Evolutionary conservation across 2,329 filamentous ascomycete species (phyloP).

Genomic region (Microdochium nivale): DNA sequence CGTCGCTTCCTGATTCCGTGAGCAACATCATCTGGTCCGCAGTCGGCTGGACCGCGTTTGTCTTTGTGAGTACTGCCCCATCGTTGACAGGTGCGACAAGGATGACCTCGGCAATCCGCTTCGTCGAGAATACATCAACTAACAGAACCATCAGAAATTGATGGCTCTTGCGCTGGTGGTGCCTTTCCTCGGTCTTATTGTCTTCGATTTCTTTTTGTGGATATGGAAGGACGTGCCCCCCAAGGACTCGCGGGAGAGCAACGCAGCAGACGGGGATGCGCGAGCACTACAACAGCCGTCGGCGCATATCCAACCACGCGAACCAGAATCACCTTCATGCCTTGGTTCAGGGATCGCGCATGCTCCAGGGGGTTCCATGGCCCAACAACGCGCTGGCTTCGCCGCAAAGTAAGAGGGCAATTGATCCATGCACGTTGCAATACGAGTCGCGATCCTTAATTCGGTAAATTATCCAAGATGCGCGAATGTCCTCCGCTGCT

Average conservation of each 20-base stretch:
- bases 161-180: conserved; percentile 33
- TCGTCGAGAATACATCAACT: not conserved
- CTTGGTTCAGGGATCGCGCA: too few species aligned
- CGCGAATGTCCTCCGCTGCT: too few species aligned
- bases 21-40: conserved; percentile 12
- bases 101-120: conserved; percentile 3
- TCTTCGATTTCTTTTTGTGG: conserved; percentile 45
- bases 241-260: not conserved
- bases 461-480: too few species aligned
- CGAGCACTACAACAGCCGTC: not conserved
- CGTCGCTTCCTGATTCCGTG: not conserved
- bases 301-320: not conserved
- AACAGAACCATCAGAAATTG: conserved; percentile 14
- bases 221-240: conserved; percentile 25
- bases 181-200: conserved; percentile 37
- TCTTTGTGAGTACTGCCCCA: conserved; percentile 16
- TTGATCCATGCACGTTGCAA: too few species aligned
- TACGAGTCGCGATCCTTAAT: conserved; percentile 13
- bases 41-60: conserved; percentile 21
- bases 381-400: conserved; percentile 2
- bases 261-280: not conserved
- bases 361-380: too few species aligned
- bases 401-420: too few species aligned
- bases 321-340: not conserved
- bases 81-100: not conserved